Base-by-base conservation (phyloP, 1,139 yeast species). In the Candida frijolesensis region DNA sequence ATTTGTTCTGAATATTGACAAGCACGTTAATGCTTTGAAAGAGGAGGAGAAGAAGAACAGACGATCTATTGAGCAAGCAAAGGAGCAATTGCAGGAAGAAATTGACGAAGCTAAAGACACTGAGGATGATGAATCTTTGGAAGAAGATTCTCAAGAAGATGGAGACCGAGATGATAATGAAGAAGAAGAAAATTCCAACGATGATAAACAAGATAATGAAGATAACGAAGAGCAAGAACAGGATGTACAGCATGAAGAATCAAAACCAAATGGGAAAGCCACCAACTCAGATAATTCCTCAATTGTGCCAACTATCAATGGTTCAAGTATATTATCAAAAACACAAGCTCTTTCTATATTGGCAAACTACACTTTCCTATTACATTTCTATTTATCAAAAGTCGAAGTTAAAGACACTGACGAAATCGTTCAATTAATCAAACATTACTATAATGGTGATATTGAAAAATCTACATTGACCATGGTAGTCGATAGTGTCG, bases 301-400 rank as follows among this genome's bases (percentile, higher is more conserved):
- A 8, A 22, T 1, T 12, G 19, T 22, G 1, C 8, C 11, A 12
- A 15, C 15, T 11, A 41, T 16, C 43, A 45, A 33, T 35, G 45
- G 41, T 10, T 9, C 16, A 11, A 16, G 37, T 19, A 8, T 42
- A 27, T 19, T 46, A 10, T 39, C 48, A 5, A 43, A 39, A 34
- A 15, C 49, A 5, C 48, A 44, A 15, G 47, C 51, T 11, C 27
- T 59, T 7, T 48, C 51, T 4, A 42, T 55, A 2, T 57, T 66
- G 46, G 70, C 73, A 3, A 63, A 70, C 46, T 52, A 57, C 15
- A 56, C 61, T 5, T 70, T 65, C 50, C 48, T 71, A 41, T 53
- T 65, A 11, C 65, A 63, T 29, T 69, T 70, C 51, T 54, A 61
- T 8, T 49, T 52, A 7, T 49, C 56, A 2, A 52, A 49, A 4